Evolutionary conservation across 805 yeast genomes (phyloP), one percentile per base, ranked within the genome.

Genomic region (Wickerhamiella musiphila): DNA sequence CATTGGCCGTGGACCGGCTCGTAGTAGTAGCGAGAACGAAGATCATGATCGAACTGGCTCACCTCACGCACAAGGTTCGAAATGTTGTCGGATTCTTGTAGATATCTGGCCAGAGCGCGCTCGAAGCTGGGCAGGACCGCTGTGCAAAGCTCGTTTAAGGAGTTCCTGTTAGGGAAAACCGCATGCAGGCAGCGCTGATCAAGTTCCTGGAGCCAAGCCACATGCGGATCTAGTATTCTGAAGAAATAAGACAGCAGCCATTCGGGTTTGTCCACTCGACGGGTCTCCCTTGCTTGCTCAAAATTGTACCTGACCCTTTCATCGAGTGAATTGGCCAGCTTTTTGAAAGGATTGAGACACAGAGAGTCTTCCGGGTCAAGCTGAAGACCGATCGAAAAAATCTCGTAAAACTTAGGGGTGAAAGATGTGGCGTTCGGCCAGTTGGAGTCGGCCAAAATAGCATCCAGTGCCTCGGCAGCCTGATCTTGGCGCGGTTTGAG

Each of bases 191-290:
- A 26, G 4, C 41, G 36, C 36, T 46, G 50, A 2, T 54, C 41
- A 8, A 31, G 31, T 4, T 35, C 33, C 13, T 38, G 36, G 27
- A 56, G 40, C 33, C 56, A 49, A 19, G 29, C 36, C 17, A 32
- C 28, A 20, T 51, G 52, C 16, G 52, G 54, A 23, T 55, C 60
- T 13, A 59, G 23, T 15, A 47, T 34, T 21, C 43, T 41, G 18
- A 44, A 29, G 18, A 66, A 46, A 42, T 64, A 75, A 12, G 56
- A 51, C 37, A 75, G 61, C 3, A 72, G 65, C 75, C 81, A 76
- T 46, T 77, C 84, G 1, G 86, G 84, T 44, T 70, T 70, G 35
- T 73, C 72, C 17, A 68, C 45, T 28, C 69, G 63, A 43, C 73
- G 74, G 0, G 84, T 76, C 21, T 72, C 76, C 24, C 51, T 56